A percentile compares a stretch with the other conserved stretches of the same genome.
Evolutionary conservation across 106 monocot genomes (phyloP).

Genomic region (Vanilla planifolia): DNA sequence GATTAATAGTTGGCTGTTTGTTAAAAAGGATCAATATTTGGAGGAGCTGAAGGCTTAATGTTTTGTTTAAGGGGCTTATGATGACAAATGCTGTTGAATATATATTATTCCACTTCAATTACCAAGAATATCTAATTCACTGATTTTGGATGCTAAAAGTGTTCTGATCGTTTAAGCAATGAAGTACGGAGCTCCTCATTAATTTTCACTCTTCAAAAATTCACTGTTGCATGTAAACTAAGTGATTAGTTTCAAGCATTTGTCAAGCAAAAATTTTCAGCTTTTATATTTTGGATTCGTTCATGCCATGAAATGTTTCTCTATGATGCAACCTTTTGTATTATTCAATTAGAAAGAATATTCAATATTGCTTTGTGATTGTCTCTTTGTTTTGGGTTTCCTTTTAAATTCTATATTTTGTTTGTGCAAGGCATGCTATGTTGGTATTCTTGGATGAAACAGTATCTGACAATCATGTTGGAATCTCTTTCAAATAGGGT

Average conservation of each 20-base stretch:
- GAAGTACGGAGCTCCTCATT: neutral
- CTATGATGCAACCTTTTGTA: neutral
- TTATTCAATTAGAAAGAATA: constrained; percentile 2
- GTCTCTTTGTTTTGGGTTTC: constrained; percentile 7
- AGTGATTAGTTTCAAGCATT: neutral
- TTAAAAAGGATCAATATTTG: too few relatives aligned
- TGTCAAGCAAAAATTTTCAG: neutral
- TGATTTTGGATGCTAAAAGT: neutral
- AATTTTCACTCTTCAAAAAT: neutral
- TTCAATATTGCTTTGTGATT: constrained; percentile 16
- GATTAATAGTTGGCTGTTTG: too few relatives aligned
- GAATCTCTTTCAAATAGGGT: constrained; percentile 93
- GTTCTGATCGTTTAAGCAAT: too few relatives aligned
- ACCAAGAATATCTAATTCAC: neutral
- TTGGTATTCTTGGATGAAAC: constrained; percentile 32
- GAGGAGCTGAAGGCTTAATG: too few relatives aligned
- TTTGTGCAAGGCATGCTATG: constrained; percentile 33
- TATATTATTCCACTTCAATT: too few relatives aligned
- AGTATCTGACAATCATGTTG: constrained; percentile 70
- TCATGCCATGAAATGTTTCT: neutral
- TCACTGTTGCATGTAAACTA: neutral
- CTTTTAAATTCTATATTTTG: constrained; percentile 12
- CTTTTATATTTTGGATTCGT: neutral
- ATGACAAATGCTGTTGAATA: too few relatives aligned
- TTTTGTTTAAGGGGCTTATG: too few relatives aligned